Conservation (phyloP, 805 yeast genomes). For the Hyphopichia homilentoma region DNA sequence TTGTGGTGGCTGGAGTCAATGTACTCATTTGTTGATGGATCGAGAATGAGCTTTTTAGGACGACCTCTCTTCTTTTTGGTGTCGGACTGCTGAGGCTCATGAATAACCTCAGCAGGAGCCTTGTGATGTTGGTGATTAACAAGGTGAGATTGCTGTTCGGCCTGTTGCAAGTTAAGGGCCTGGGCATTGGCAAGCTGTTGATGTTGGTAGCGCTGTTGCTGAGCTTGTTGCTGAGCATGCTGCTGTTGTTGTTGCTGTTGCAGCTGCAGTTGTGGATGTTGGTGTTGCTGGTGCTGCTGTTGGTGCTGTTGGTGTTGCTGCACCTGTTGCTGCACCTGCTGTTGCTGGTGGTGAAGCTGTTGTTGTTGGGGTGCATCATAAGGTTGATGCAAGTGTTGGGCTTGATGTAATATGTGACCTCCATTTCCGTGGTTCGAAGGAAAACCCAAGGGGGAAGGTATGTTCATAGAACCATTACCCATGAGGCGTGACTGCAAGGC, state of each 20-base stretch:
- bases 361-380: constrained; percentile 13
- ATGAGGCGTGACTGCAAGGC: constrained; percentile 6
- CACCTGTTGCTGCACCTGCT: constrained; percentile 8
- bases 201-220: constrained; percentile 5
- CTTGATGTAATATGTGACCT: constrained; percentile 9
- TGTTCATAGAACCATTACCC: not conserved
- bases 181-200: constrained; percentile 4
- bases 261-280: constrained; percentile 7
- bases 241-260: constrained; percentile 7
- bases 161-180: constrained; percentile 3
- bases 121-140: constrained; percentile 1
- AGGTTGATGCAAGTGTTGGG: constrained; percentile 5
- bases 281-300: constrained; percentile 5
- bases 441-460: not conserved
- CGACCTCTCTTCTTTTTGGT: constrained; percentile 39
- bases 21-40: constrained; percentile 38
- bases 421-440: constrained; percentile 1
- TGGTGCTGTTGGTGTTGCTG: constrained; percentile 8
- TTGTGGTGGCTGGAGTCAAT: constrained; percentile 41
- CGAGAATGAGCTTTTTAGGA: constrained; percentile 38
- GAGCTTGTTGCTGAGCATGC: constrained; percentile 10
- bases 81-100: constrained; percentile 7
- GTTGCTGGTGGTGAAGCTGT: constrained; percentile 8
- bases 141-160: too few relatives aligned
- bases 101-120: constrained; percentile 1